These are phyloP conservation scores for Phaffia tasmanica DNA, from an alignment of 768 basidiomycete genomes.

Conservation along the genomic window DNA sequence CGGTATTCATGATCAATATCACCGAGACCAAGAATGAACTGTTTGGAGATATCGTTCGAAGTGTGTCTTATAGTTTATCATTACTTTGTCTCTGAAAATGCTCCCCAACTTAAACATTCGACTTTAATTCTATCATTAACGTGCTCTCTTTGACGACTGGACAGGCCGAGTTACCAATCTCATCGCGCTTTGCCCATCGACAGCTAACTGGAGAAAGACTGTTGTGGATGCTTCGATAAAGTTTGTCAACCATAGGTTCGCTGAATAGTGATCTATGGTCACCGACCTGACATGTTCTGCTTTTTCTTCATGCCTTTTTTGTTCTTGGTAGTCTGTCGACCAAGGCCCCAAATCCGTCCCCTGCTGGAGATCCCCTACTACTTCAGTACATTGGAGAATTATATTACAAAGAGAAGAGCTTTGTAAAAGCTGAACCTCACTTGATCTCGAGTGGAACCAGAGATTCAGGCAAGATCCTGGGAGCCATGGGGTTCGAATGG, in stretches of 20 bases:
- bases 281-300: constrained; percentile 28
- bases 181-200: constrained; percentile 68
- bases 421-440: constrained; percentile 65
- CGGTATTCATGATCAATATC: constrained; percentile 66
- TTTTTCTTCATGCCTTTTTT: constrained; percentile 1
- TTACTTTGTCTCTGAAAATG: background rate
- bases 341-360: constrained; percentile 50
- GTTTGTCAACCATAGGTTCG: constrained; percentile 40
- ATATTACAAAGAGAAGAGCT: constrained; percentile 55
- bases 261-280: constrained; percentile 9
- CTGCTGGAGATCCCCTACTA: constrained; percentile 75
- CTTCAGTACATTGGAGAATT: constrained; percentile 86
- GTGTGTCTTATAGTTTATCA: constrained; percentile 42
- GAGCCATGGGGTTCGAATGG: constrained; percentile 82
- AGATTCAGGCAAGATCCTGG: constrained; percentile 75
- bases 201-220: constrained; percentile 81
- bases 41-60: constrained; percentile 60
- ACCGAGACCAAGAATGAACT: constrained; percentile 63
- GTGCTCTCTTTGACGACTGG: background rate
- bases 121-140: background rate
- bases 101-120: background rate
- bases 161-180: constrained; percentile 79
- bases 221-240: constrained; percentile 70
- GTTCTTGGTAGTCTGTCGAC: constrained; percentile 69
- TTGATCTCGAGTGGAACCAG: constrained; percentile 74